A percentile compares a stretch with the other conserved stretches of the same genome.
These are phyloP conservation scores for Kentomonas sorsogonicus DNA, from an alignment of 208 protist species.

Conservation along the genomic window DNA sequence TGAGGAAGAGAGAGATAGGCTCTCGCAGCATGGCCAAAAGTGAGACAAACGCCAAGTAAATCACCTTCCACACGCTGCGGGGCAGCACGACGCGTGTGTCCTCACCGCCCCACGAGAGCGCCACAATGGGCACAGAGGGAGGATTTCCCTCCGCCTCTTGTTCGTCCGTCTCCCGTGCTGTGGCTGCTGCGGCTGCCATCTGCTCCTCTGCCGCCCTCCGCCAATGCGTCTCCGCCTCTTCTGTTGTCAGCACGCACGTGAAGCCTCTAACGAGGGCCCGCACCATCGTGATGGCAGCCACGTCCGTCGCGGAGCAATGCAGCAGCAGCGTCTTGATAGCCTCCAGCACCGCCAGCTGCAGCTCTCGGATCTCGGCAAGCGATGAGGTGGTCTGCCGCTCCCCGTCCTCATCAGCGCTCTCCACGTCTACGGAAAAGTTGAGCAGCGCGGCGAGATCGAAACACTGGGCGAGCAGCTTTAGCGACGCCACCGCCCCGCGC, in stretches of 20 bases:
- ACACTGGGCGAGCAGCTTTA: slow-evolving; percentile 51
- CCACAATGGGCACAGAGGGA: neutral
- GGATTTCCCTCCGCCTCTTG: slow-evolving; percentile 11
- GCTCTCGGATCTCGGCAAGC: slow-evolving; percentile 48
- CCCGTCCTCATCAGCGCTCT: slow-evolving; percentile 51
- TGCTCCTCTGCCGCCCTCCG: slow-evolving; percentile 32
- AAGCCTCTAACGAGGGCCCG: slow-evolving; percentile 51
- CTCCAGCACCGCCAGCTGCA: slow-evolving; percentile 53
- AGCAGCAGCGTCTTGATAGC: slow-evolving; percentile 49
- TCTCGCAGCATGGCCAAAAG: slow-evolving; percentile 68
- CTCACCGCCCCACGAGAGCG: slow-evolving; percentile 5
- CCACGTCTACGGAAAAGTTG: slow-evolving; percentile 52
- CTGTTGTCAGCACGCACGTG: slow-evolving; percentile 63
- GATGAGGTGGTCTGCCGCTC: slow-evolving; percentile 67
- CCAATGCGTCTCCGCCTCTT: slow-evolving; percentile 27
- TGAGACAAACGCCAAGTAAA: slow-evolving; percentile 75
- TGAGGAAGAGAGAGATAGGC: slow-evolving; percentile 46
- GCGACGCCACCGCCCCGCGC: slow-evolving; percentile 32
- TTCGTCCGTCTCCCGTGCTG: slow-evolving; percentile 8
- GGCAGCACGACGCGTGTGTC: slow-evolving; percentile 38
- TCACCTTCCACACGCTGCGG: slow-evolving; percentile 69
- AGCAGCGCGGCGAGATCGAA: slow-evolving; percentile 49
- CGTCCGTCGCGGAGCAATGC: slow-evolving; percentile 40
- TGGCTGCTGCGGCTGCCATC: neutral
- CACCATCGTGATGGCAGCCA: slow-evolving; percentile 32